Evolutionary conservation across 1,284 basidiomycete genomes (phyloP).

Genomic region (Tylopilus orsonianus): DNA sequence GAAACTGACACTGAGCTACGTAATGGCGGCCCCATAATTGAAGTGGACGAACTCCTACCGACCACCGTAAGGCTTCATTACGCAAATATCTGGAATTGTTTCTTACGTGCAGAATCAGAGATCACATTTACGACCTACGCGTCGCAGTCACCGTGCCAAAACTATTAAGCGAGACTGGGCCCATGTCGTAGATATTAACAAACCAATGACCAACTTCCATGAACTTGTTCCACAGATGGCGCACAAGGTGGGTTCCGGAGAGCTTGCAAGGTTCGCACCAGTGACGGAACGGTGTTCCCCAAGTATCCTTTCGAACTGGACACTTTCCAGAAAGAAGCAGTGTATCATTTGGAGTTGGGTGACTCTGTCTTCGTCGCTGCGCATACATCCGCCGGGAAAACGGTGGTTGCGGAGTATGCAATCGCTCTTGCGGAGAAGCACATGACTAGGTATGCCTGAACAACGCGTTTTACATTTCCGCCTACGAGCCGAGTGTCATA

Average conservation of each 20-base stretch:
- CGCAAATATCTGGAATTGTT: slow-evolving; percentile 1
- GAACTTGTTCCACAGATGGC: slow-evolving; percentile 92
- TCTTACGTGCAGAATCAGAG: slow-evolving; percentile 39
- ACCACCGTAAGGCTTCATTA: slow-evolving; percentile 58
- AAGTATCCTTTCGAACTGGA: slow-evolving; percentile 88
- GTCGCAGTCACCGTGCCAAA: slow-evolving; percentile 41
- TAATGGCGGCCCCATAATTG: slow-evolving; percentile 35
- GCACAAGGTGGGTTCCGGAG: slow-evolving; percentile 55
- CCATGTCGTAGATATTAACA: slow-evolving; percentile 93
- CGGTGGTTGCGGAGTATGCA: slow-evolving; percentile 98
- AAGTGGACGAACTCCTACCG: slow-evolving; percentile 83
- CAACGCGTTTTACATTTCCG: slow-evolving; percentile 14
- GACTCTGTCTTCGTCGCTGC: slow-evolving; percentile 99
- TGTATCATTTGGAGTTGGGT: slow-evolving; percentile 96
- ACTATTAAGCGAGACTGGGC: slow-evolving; percentile 94
- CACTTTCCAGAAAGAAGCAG: slow-evolving; percentile 96
- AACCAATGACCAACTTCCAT: slow-evolving; percentile 85
- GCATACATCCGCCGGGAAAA: slow-evolving; percentile 99
- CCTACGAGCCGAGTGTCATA: slow-evolving; percentile 32
- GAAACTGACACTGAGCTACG: slow-evolving; percentile 21
- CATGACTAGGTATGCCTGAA: slow-evolving; percentile 82
- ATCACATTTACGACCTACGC: slow-evolving; percentile 55
- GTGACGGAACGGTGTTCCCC: slow-evolving; percentile 36
- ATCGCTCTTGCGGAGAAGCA: slow-evolving; percentile 96
- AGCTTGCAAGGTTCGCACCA: slow-evolving; percentile 1